Evolutionary conservation across 306 rosid genomes (phyloP).

Genomic region (Fragaria vesca): DNA sequence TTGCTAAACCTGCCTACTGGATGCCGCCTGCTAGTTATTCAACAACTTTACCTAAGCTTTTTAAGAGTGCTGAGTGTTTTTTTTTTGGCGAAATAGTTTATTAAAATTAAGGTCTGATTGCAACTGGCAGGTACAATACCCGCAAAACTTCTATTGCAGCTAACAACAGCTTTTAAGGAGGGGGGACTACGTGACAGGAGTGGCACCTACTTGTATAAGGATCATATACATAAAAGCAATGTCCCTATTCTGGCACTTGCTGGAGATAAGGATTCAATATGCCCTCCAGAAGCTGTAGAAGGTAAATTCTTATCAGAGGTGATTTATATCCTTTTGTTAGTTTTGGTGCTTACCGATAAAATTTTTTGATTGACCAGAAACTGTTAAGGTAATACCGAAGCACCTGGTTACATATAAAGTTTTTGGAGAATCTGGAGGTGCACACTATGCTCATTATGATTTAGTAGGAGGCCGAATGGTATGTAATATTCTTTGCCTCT

Average conservation of each 20-base stretch:
- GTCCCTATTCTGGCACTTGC: constrained; percentile 87
- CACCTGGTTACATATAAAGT: constrained; percentile 73
- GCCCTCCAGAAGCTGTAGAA: constrained; percentile 98
- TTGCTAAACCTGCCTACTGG: background rate
- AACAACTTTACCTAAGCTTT: background rate
- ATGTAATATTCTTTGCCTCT: constrained; percentile 18
- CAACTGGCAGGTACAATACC: constrained; percentile 83
- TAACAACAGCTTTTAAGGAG: constrained; percentile 89
- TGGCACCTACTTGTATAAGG: constrained; percentile 69
- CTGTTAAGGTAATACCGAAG: constrained; percentile 71
- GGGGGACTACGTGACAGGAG: constrained; percentile 72
- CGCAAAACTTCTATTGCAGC: constrained; percentile 84
- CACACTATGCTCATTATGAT: constrained; percentile 99
- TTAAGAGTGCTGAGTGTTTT: background rate
- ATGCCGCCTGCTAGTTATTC: background rate
- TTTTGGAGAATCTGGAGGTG: constrained; percentile 76
- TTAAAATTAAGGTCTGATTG: constrained; percentile 22
- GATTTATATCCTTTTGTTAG: constrained; percentile 10
- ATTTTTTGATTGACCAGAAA: constrained; percentile 49
- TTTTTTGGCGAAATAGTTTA: background rate
- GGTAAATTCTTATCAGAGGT: constrained; percentile 46
- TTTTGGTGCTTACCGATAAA: constrained; percentile 13
- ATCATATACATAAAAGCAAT: constrained; percentile 63
- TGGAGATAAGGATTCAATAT: constrained; percentile 89
- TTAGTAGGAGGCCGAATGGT: constrained; percentile 98